These are phyloP conservation scores for Termitomyces sp. DNA, from an alignment of 768 basidiomycete species.

Conservation along the genomic window DNA sequence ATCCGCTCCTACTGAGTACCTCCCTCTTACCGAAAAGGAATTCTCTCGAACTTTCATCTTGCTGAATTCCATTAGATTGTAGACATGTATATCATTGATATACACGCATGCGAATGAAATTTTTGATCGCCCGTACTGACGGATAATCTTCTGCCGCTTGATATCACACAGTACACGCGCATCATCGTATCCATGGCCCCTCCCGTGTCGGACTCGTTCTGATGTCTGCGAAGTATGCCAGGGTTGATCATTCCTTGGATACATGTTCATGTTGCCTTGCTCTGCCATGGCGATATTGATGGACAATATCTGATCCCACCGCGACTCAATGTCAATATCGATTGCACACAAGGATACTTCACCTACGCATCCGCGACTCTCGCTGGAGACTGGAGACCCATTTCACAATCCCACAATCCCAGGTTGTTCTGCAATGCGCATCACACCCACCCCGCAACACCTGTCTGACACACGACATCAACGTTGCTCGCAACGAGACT, in stretches of 20 bases:
- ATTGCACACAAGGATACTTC: neutral
- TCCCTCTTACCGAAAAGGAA: neutral
- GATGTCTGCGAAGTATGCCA: neutral
- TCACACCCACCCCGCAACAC: neutral
- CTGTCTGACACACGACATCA: no score
- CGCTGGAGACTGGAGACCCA: neutral
- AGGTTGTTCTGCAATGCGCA: no score
- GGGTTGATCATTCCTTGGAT: neutral
- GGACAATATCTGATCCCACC: neutral
- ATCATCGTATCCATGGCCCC: neutral
- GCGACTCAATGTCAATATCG: neutral
- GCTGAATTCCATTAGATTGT: neutral
- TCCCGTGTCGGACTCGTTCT: neutral
- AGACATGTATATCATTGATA: no score
- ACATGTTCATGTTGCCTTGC: neutral
- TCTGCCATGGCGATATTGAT: neutral
- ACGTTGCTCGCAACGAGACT: no score
- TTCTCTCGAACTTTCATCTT: neutral
- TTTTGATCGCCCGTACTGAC: neutral
- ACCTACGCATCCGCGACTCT: neutral
- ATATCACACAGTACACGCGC: neutral
- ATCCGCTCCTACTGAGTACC: neutral
- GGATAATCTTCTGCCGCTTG: neutral
- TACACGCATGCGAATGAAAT: neutral
- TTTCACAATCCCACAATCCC: neutral